phyloP scores from a whole-genome alignment of 139 green algal genomes.

The Chlorella sp. region DNA sequence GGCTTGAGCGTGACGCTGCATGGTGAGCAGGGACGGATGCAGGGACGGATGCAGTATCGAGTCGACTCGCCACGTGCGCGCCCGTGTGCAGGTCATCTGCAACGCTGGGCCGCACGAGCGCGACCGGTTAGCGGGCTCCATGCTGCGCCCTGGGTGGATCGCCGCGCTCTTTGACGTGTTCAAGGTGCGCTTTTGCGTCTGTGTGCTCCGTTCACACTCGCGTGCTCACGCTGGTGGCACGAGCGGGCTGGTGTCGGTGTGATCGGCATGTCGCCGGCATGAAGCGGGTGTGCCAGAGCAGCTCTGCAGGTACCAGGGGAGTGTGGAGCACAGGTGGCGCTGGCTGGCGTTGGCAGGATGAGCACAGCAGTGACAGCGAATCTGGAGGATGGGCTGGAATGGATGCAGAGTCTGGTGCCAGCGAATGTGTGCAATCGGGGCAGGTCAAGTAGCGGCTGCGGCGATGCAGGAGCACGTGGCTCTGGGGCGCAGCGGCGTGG shows the following conservation, averaged over 20 bases:
- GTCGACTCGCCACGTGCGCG: background rate
- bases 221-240: background rate
- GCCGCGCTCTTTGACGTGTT: constrained; percentile 82
- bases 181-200: constrained; percentile 31
- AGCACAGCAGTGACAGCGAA: background rate
- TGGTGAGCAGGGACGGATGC: background rate
- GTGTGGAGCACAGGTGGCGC: background rate
- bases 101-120: constrained; percentile 64
- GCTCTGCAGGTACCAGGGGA: background rate
- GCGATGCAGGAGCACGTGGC: no score
- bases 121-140: constrained; percentile 60
- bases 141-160: constrained; percentile 61
- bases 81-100: constrained; percentile 37
- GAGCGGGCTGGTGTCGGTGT: background rate
- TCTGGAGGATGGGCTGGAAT: no score
- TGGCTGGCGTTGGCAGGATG: background rate
- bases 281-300: background rate
- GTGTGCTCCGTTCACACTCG: background rate
- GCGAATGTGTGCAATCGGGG: no score
- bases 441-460: no score
- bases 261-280: background rate
- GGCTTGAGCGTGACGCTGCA: background rate
- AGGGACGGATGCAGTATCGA: background rate
- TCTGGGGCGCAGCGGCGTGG: no score
- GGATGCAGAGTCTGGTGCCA: no score